A percentile compares a stretch with the other conserved stretches of the same genome.
phyloP scores from a whole-genome alignment of 306 rosid species.

The Alnus rubra region DNA sequence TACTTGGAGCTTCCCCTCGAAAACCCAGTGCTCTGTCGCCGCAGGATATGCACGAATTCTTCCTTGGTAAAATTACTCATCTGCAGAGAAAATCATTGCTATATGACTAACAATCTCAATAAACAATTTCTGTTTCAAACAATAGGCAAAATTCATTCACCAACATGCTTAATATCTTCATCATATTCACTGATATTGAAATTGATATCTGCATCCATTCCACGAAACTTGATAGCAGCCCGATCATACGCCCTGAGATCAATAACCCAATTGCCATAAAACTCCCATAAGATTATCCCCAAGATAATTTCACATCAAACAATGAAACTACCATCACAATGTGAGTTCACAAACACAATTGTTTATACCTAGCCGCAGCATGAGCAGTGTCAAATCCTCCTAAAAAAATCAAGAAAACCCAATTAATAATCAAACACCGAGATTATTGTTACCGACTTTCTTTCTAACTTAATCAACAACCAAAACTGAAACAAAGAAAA shows the following conservation, averaged over 20 bases:
- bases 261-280: constrained; percentile 14
- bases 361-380: constrained; percentile 81
- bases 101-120: background rate
- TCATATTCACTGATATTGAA: constrained; percentile 73
- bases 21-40: constrained; percentile 91
- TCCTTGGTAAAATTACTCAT: constrained; percentile 81
- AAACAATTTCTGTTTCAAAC: background rate
- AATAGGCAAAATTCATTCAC: background rate
- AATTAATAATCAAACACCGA: background rate
- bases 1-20: constrained; percentile 89
- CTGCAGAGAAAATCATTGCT: constrained; percentile 38
- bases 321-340: background rate
- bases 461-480: constrained; percentile 4
- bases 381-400: constrained; percentile 96
- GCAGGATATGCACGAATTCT: constrained; percentile 86
- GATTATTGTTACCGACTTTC: background rate
- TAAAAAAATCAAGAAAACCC: constrained; percentile 20
- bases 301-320: background rate
- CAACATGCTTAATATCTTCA: constrained; percentile 72
- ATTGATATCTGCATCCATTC: constrained; percentile 87
- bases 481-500: background rate
- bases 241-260: constrained; percentile 83
- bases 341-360: background rate
- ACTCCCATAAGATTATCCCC: background rate
- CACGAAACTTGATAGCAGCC: constrained; percentile 94